These are phyloP conservation scores for Clausena lansium DNA, from an alignment of 345 rosid species.

Conservation along the genomic window DNA sequence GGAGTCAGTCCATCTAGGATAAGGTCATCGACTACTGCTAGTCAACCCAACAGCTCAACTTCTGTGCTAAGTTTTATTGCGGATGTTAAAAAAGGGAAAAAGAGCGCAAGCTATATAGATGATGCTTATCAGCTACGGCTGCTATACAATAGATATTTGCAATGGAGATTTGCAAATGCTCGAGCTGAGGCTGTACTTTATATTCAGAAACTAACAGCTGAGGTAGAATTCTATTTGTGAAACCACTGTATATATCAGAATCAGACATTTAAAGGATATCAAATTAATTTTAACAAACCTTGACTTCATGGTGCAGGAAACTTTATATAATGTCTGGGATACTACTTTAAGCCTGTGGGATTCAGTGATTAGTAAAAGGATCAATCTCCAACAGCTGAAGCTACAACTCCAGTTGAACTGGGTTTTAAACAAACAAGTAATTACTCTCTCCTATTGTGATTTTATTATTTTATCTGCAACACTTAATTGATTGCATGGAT, in stretches of 20 bases:
- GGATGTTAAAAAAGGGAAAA: constrained; percentile 80
- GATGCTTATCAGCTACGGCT: constrained; percentile 90
- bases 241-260: neutral
- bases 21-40: constrained; percentile 52
- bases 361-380: constrained; percentile 63
- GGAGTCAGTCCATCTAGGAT: constrained; percentile 78
- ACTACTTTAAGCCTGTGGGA: constrained; percentile 60
- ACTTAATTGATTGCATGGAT: neutral
- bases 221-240: constrained; percentile 47
- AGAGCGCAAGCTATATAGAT: constrained; percentile 59
- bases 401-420: constrained; percentile 74
- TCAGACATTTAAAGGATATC: neutral
- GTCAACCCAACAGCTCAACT: constrained; percentile 54
- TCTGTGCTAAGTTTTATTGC: constrained; percentile 90
- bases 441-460: constrained; percentile 21
- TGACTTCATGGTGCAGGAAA: constrained; percentile 55
- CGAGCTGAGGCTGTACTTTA: constrained; percentile 64
- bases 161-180: constrained; percentile 93
- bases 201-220: constrained; percentile 63
- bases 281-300: constrained; percentile 15
- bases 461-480: neutral
- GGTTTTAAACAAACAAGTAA: constrained; percentile 72
- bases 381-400: constrained; percentile 62
- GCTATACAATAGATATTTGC: constrained; percentile 77
- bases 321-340: constrained; percentile 67